Evolutionary conservation across 148 eudicot genomes (phyloP).

Genomic region (Agrostemma githago): DNA sequence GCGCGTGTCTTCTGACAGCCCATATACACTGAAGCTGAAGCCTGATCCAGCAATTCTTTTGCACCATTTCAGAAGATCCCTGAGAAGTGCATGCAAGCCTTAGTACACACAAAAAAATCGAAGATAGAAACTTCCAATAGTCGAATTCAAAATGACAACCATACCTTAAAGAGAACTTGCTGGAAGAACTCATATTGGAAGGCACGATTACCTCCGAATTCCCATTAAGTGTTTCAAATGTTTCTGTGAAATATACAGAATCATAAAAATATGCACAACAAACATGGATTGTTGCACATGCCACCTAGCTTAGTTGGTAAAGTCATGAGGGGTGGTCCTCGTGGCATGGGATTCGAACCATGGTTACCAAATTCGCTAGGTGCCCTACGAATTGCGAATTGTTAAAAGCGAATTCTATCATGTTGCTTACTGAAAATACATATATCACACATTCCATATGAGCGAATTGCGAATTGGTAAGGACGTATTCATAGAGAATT

Average conservation of each 20-base stretch:
- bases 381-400: too few species aligned
- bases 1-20: slow-evolving; percentile 40
- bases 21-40: slow-evolving; percentile 35
- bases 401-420: too few species aligned
- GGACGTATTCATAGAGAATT: too few species aligned
- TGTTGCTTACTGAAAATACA: too few species aligned
- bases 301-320: too few species aligned
- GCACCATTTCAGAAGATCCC: slow-evolving; percentile 93
- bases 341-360: not conserved
- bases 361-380: too few species aligned
- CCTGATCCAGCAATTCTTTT: slow-evolving; percentile 70
- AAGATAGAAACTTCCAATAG: not conserved
- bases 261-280: slow-evolving; percentile 7
- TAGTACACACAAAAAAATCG: not conserved
- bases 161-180: slow-evolving; percentile 76
- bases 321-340: too few species aligned
- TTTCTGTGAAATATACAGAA: slow-evolving; percentile 42
- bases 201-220: slow-evolving; percentile 31
- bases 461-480: too few species aligned
- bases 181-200: slow-evolving; percentile 28
- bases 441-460: too few species aligned
- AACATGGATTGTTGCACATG: too few species aligned
- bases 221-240: slow-evolving; percentile 54
- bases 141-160: not conserved
- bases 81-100: slow-evolving; percentile 16